A percentile compares a stretch with the other conserved stretches of the same genome.
Conservation (phyloP, 2,329 filamentous ascomycete species). For the Thermoascus crustaceus region DNA sequence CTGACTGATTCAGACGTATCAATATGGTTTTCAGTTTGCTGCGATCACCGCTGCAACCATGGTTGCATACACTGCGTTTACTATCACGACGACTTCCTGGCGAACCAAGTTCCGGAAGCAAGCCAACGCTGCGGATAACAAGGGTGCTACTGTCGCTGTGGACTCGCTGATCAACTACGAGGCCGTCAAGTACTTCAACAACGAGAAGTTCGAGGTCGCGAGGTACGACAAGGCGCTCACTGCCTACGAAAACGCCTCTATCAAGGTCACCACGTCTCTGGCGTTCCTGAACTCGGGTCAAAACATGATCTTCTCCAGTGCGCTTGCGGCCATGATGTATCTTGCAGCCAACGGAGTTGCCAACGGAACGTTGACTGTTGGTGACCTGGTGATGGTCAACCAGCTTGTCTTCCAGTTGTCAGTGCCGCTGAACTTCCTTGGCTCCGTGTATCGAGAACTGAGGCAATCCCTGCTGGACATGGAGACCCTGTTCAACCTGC, state of each 20-base stretch:
- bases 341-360: slow-evolving; percentile 86
- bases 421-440: slow-evolving; percentile 92
- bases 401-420: slow-evolving; percentile 97
- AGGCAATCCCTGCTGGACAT: slow-evolving; percentile 93
- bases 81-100: slow-evolving; percentile 94
- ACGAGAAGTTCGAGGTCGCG: slow-evolving; percentile 86
- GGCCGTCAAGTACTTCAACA: slow-evolving; percentile 99
- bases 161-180: slow-evolving; percentile 98
- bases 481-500: slow-evolving; percentile 95
- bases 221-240: slow-evolving; percentile 82
- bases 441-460: slow-evolving; percentile 94
- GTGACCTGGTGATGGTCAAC: slow-evolving; percentile 97
- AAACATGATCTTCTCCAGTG: slow-evolving; percentile 92
- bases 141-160: slow-evolving; percentile 86
- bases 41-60: slow-evolving; percentile 85
- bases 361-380: slow-evolving; percentile 71
- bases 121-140: slow-evolving; percentile 93
- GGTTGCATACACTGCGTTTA: slow-evolving; percentile 92
- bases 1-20: slow-evolving; percentile 57
- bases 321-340: slow-evolving; percentile 97
- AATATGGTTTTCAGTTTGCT: slow-evolving; percentile 88
- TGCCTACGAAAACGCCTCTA: slow-evolving; percentile 85
- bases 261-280: slow-evolving; percentile 91
- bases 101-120: slow-evolving; percentile 91
- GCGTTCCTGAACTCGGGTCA: slow-evolving; percentile 91